Evolutionary conservation across 2,329 filamentous ascomycete species (phyloP), one percentile per base, ranked within the genome.

Genomic region (Didymella pinodella): DNA sequence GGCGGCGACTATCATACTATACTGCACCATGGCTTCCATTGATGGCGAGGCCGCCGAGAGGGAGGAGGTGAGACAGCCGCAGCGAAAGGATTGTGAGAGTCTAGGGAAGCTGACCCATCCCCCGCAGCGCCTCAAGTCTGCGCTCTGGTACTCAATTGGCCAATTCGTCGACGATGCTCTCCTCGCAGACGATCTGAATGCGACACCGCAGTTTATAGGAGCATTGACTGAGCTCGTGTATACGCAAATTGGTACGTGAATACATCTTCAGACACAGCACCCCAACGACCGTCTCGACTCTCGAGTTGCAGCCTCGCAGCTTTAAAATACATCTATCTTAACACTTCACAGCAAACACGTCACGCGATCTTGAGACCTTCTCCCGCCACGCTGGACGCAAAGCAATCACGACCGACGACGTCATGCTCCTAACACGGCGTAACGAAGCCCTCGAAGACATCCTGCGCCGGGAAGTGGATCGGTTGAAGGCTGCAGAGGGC

Each of bases 181-280:
- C 18, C 80, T 92, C 29, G 83, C 85, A 56, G 82, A 88, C 28
- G 87, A 91, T 72, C 85, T 92, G 64, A 97, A 96, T 77, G 92
- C 93, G 7, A 97, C 94, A 26, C 92, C 92, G 1, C 92, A 96
- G 72, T 97, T 96, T 76, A 96, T 96, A 66, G 92, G 90, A 8
- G 77, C 77, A 2, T 57, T 79, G 72, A 95, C 91, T 0, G 93
- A 97, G 76, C 86, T 96, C 77, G 90, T 94, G 7, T 97, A 91
- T 88, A 85, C 88, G 1, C 93, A 96, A 67, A 90, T 97, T 50
- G 90, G 92, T 94, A 83, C 46, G 78, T 66, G 3, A 7, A 12
- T n/a, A 2, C 10, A 2, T 32, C 8, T 26, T 7, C 18, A 22
- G 12, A 6, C 5, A 22, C 18, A 14, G 20, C 18, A 25, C 3